These are phyloP conservation scores for Tuber calosporum DNA, from an alignment of 495 filamentous ascomycete genomes.

Conservation along the genomic window DNA sequence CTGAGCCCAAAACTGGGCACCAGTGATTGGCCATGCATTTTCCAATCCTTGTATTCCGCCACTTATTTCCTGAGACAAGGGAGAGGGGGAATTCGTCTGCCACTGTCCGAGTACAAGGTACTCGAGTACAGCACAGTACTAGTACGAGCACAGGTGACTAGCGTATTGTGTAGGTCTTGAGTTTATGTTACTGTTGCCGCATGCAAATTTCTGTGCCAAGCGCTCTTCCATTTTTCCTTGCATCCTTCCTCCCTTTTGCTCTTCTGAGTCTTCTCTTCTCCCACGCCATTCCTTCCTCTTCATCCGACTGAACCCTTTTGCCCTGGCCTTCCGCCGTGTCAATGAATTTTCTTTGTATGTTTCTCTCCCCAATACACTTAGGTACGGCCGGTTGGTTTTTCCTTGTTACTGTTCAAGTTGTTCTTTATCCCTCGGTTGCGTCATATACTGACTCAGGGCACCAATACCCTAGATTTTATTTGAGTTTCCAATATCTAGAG, in stretches of 20 bases:
- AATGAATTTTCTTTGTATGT: background rate
- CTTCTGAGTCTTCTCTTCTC: no score
- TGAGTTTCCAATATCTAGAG: background rate
- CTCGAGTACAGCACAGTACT: no score
- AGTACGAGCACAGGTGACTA: no score
- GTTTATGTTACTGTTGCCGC: no score
- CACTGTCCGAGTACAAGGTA: no score
- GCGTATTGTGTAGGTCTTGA: no score
- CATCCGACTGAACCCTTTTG: background rate
- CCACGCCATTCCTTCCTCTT: background rate
- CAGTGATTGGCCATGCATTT: background rate
- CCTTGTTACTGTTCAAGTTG: background rate
- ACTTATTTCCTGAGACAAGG: background rate
- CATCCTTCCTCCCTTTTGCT: background rate
- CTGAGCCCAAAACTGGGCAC: background rate
- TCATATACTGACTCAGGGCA: background rate
- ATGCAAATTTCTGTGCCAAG: background rate
- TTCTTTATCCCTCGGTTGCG: background rate
- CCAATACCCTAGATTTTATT: background rate
- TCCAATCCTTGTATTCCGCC: background rate
- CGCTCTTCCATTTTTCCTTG: background rate
- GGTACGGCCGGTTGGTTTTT: background rate
- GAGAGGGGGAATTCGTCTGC: background rate
- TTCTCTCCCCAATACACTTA: background rate
- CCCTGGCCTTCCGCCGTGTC: background rate